Evolutionary conservation across 1,139 yeast genomes (phyloP).

Genomic region (Taiozyma sp.): DNA sequence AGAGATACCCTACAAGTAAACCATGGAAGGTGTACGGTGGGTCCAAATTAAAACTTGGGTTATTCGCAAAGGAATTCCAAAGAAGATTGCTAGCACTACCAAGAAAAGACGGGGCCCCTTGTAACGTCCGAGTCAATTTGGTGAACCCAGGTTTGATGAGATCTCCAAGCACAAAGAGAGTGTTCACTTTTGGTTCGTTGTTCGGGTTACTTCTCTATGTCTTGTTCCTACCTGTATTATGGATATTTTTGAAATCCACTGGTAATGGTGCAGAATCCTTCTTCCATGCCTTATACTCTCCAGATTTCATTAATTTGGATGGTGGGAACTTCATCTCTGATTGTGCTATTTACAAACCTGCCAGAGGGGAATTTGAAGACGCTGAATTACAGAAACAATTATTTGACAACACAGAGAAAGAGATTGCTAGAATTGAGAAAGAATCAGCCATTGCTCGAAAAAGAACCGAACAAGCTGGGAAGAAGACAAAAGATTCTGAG

Average conservation of each 20-base stretch:
- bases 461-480: constrained; percentile 25
- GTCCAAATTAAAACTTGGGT: constrained; percentile 68
- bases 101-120: constrained; percentile 54
- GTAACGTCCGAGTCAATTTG: constrained; percentile 65
- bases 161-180: constrained; percentile 79
- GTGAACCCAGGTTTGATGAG: constrained; percentile 94
- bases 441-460: constrained; percentile 64
- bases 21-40: constrained; percentile 83
- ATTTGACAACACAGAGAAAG: constrained; percentile 56
- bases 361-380: constrained; percentile 62
- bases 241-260: constrained; percentile 72
- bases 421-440: constrained; percentile 60
- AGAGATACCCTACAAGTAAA: constrained; percentile 52
- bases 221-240: constrained; percentile 74
- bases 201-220: constrained; percentile 65
- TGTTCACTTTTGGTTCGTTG: constrained; percentile 71
- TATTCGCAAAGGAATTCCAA: constrained; percentile 77
- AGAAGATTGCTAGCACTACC: constrained; percentile 42
- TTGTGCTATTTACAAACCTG: constrained; percentile 54
- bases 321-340: constrained; percentile 76
- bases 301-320: constrained; percentile 51
- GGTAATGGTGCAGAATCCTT: constrained; percentile 77
- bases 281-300: constrained; percentile 66
- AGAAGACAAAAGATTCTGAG: not conserved
- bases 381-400: constrained; percentile 54